phyloP scores from a whole-genome alignment of 345 rosid genomes.

The Odontarrhena argentea region DNA sequence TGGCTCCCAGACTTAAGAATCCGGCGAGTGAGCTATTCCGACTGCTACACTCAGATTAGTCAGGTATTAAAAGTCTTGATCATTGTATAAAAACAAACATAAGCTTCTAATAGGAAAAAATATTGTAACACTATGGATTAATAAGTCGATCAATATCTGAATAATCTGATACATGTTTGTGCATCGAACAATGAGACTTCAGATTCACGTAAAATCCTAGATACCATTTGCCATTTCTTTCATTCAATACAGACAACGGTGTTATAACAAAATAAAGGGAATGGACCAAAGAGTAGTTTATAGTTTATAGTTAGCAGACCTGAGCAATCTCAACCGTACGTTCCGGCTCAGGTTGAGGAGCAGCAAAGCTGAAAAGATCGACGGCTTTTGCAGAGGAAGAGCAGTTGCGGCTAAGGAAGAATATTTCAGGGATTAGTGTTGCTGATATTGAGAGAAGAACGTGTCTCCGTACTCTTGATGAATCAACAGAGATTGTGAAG shows the following conservation, averaged over 20 bases:
- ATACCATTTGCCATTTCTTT: no score
- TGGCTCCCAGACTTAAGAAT: no score
- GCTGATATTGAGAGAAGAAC: conserved; percentile 34
- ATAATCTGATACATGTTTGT: no score
- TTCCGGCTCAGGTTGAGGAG: conserved; percentile 37
- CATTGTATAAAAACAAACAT: no score
- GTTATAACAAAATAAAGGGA: not conserved
- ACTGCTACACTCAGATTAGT: no score
- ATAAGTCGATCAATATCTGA: no score
- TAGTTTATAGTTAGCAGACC: conserved; percentile 22
- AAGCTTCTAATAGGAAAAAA: no score
- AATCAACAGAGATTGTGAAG: conserved; percentile 10
- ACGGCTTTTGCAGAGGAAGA: conserved; percentile 31
- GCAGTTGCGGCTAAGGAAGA: conserved; percentile 4
- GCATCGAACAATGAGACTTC: no score
- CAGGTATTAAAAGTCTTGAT: no score
- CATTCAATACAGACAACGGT: not conserved
- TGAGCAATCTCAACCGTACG: conserved; percentile 38
- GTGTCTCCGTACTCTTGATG: conserved; percentile 30
- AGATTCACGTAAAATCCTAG: no score
- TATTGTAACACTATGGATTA: no score
- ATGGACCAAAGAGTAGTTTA: not conserved
- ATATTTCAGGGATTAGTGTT: conserved; percentile 24
- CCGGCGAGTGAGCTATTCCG: no score
- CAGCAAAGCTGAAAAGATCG: conserved; percentile 17